Evolutionary conservation across 2,329 filamentous ascomycete genomes (phyloP).

Genomic region (Seiridium cupressi): DNA sequence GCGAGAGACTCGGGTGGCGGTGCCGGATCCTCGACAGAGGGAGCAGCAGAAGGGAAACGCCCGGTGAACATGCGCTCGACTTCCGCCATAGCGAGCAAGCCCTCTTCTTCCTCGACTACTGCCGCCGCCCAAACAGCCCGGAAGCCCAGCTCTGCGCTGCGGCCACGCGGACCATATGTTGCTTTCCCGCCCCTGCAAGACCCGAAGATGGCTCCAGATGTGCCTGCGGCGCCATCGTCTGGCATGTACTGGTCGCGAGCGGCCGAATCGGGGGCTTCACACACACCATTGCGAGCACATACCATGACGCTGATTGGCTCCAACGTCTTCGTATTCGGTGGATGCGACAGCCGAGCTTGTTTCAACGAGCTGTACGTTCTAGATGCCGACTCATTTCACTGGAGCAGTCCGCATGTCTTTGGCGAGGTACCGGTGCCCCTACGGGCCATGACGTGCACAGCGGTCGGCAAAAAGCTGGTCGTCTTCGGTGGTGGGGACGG

Average conservation of each 20-base stretch:
- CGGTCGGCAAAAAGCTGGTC: conserved; percentile 68
- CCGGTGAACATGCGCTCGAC: conserved; percentile 50
- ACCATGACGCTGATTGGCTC: conserved; percentile 65
- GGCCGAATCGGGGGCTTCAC: conserved; percentile 59
- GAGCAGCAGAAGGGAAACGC: conserved; percentile 31
- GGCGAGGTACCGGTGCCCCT: conserved; percentile 65
- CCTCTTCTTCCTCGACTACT: conserved; percentile 14
- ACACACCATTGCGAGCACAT: conserved; percentile 63
- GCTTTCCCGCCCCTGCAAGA: conserved; percentile 58
- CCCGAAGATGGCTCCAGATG: conserved; percentile 55
- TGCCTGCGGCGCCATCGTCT: conserved; percentile 61
- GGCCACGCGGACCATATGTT: conserved; percentile 39
- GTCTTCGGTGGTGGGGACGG: conserved; percentile 70
- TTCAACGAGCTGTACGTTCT: conserved; percentile 70
- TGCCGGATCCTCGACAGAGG: conserved; percentile 19
- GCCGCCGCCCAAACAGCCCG: conserved; percentile 12
- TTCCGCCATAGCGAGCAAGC: conserved; percentile 45
- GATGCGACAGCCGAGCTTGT: conserved; percentile 64
- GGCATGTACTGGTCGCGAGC: conserved; percentile 74
- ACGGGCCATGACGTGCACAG: conserved; percentile 70
- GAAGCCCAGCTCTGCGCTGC: conserved; percentile 18
- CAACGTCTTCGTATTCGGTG: conserved; percentile 67
- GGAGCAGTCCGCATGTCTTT: conserved; percentile 62
- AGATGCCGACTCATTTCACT: conserved; percentile 69
- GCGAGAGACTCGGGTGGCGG: conserved; percentile 19